These are phyloP conservation scores for Nigrospora oryzae DNA, from an alignment of 2,329 filamentous ascomycete genomes.

Conservation along the genomic window DNA sequence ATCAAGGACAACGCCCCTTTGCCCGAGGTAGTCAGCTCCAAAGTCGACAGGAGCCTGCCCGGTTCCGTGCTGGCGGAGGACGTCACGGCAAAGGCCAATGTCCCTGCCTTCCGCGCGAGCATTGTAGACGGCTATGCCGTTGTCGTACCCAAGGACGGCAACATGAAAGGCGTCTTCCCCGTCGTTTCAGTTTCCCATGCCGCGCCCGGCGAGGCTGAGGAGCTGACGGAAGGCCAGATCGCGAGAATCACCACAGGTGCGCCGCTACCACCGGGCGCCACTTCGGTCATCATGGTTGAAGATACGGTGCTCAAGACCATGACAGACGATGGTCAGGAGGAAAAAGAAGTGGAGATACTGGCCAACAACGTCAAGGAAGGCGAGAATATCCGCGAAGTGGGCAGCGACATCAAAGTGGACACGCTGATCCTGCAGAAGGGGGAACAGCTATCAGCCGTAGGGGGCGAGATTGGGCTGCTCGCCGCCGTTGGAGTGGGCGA, in stretches of 20 bases:
- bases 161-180: conserved; percentile 72
- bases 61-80: conserved; percentile 78
- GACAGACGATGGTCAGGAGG: conserved; percentile 75
- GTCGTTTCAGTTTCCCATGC: conserved; percentile 85
- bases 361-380: conserved; percentile 65
- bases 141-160: conserved; percentile 53
- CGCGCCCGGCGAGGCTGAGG: conserved; percentile 56
- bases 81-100: conserved; percentile 69
- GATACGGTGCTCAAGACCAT: conserved; percentile 71
- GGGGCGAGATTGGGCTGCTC: conserved; percentile 85
- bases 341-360: conserved; percentile 80
- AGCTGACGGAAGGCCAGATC: conserved; percentile 65
- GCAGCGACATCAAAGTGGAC: conserved; percentile 71
- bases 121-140: conserved; percentile 96
- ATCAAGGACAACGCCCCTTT: conserved; percentile 67
- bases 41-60: conserved; percentile 58
- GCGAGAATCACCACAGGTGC: conserved; percentile 92
- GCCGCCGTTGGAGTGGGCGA: conserved; percentile 71
- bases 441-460: conserved; percentile 75
- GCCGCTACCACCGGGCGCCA: conserved; percentile 79
- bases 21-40: conserved; percentile 44
- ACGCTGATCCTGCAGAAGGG: conserved; percentile 66
- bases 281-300: conserved; percentile 93
- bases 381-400: conserved; percentile 86
- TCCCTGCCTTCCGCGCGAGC: conserved; percentile 89